Percentiles rank a stretch among this genome's conserved stretches.
Evolutionary conservation across 495 filamentous ascomycete genomes (phyloP).

Genomic region (Penicillium pancosmium): DNA sequence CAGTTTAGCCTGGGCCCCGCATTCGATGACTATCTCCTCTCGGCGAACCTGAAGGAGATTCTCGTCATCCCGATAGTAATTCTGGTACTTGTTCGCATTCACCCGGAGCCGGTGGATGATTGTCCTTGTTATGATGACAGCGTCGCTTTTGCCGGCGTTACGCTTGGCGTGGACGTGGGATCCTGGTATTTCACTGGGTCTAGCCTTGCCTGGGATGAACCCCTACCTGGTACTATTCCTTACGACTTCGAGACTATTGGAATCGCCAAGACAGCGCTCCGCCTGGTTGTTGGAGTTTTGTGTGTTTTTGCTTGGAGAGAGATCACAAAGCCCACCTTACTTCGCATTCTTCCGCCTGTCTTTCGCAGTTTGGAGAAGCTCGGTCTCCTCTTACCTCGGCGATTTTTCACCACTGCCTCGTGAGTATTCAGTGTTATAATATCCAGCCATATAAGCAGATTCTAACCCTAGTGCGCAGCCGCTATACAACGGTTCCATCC

Average conservation of each 20-base stretch:
- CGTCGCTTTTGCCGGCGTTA: constrained; percentile 87
- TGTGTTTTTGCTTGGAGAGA: constrained; percentile 89
- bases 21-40: constrained; percentile 66
- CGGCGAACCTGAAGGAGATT: constrained; percentile 54
- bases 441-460: not conserved
- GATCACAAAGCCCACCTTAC: constrained; percentile 78
- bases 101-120: constrained; percentile 94
- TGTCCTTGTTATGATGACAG: constrained; percentile 98
- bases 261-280: constrained; percentile 57
- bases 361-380: constrained; percentile 83
- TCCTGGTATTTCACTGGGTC: constrained; percentile 76
- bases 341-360: constrained; percentile 77
- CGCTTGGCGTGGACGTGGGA: constrained; percentile 77
- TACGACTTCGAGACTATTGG: constrained; percentile 67
- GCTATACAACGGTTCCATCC: constrained; percentile 84
- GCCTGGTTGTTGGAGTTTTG: constrained; percentile 77
- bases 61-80: constrained; percentile 64
- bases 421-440: constrained; percentile 41
- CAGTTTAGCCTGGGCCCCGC: constrained; percentile 71
- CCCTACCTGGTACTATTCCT: constrained; percentile 63
- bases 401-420: constrained; percentile 87
- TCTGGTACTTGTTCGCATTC: constrained; percentile 77
- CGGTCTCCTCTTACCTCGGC: constrained; percentile 76
- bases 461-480: constrained; percentile 38
- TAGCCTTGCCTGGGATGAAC: constrained; percentile 55